Percentiles rank a stretch among this genome's conserved stretches.
These are phyloP conservation scores for Clonostachys solani DNA, from an alignment of 2,329 filamentous ascomycete species.

Conservation along the genomic window DNA sequence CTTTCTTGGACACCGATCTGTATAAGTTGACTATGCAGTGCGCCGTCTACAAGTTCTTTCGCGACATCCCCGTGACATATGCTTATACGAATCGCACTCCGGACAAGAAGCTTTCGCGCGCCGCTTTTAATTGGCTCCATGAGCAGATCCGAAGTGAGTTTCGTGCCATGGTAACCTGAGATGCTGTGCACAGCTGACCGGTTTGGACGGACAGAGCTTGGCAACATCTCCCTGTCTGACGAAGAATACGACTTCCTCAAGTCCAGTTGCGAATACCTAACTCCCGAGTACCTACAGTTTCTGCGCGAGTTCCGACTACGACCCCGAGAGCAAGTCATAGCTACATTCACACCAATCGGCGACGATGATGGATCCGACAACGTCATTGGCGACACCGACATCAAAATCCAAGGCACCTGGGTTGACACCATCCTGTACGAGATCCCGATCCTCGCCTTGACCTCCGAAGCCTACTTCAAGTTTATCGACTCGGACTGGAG, in stretches of 20 bases:
- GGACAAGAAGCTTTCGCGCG: constrained; percentile 82
- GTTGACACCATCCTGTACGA: constrained; percentile 96
- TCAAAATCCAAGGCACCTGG: constrained; percentile 80
- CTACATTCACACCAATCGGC: constrained; percentile 57
- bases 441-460: constrained; percentile 86
- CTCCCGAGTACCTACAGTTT: constrained; percentile 72
- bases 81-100: constrained; percentile 94
- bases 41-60: constrained; percentile 89
- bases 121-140: constrained; percentile 80
- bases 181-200: not conserved
- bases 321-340: constrained; percentile 73
- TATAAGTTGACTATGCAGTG: constrained; percentile 99
- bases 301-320: constrained; percentile 77
- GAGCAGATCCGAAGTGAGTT: constrained; percentile 74
- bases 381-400: constrained; percentile 69
- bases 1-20: constrained; percentile 76
- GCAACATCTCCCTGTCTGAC: constrained; percentile 70
- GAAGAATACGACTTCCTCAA: constrained; percentile 80
- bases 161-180: not conserved
- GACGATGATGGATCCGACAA: constrained; percentile 58
- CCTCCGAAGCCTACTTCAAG: constrained; percentile 95
- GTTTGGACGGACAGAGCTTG: constrained; percentile 57
- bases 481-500: constrained; percentile 94
- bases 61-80: constrained; percentile 78
- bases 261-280: constrained; percentile 77